These are phyloP conservation scores for Fusarium sacchari DNA, from an alignment of 2,329 filamentous ascomycete species.

Conservation along the genomic window DNA sequence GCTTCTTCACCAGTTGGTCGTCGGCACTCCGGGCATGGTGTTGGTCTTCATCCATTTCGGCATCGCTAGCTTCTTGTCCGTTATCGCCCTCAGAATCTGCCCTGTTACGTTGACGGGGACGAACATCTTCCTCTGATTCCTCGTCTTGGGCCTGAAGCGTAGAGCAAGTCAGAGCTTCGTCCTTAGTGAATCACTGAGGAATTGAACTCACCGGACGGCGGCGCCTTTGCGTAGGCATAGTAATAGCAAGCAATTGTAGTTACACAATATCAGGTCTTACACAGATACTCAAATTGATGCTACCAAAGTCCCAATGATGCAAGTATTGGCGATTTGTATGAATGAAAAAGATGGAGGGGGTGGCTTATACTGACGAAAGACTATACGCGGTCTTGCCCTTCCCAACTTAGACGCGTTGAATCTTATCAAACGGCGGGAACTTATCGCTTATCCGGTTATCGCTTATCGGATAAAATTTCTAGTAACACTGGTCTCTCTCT, in stretches of 20 bases:
- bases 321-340: neutral
- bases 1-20: constrained; percentile 68
- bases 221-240: constrained; percentile 50
- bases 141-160: constrained; percentile 41
- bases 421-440: neutral
- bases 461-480: constrained; percentile 44
- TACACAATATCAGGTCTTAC: neutral
- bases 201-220: constrained; percentile 46
- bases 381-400: constrained; percentile 26
- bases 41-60: constrained; percentile 47
- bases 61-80: constrained; percentile 52
- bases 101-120: constrained; percentile 47
- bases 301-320: neutral
- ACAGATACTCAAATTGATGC: neutral
- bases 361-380: neutral
- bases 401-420: constrained; percentile 21
- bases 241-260: neutral
- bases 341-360: constrained; percentile 15
- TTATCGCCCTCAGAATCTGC: constrained; percentile 43
- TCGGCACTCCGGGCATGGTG: constrained; percentile 53
- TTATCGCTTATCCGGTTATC: constrained; percentile 43
- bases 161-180: constrained; percentile 12
- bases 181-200: constrained; percentile 10
- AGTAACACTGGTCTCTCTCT: neutral
- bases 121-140: constrained; percentile 47